A percentile compares a stretch with the other conserved stretches of the same genome.
Conservation (phyloP, 225 moss, liverwort and hornwort genomes). For the Pleurozium schreberi region DNA sequence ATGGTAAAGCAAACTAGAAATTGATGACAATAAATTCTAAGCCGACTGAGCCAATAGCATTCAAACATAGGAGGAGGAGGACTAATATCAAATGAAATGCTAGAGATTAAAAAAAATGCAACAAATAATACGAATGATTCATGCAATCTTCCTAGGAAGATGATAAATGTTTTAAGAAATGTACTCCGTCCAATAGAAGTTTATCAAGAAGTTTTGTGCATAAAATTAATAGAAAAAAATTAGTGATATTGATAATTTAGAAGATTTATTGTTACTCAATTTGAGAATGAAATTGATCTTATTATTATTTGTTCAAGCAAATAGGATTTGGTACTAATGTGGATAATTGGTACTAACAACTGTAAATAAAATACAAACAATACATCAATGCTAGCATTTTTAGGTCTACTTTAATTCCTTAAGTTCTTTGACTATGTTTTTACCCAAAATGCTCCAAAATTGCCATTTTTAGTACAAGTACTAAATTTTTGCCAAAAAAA, state of each 20-base stretch:
- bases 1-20: background rate
- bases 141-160: background rate
- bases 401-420: too few species aligned
- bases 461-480: too few species aligned
- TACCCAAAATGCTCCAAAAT: too few species aligned
- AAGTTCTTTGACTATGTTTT: too few species aligned
- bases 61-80: too few species aligned
- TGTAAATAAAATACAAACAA: background rate
- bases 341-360: too few species aligned
- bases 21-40: accelerated
- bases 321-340: background rate
- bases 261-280: background rate
- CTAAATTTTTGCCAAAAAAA: too few species aligned
- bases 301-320: background rate
- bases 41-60: background rate
- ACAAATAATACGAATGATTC: background rate
- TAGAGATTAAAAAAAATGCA: background rate
- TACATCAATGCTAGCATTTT: accelerated
- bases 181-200: background rate
- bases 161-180: background rate
- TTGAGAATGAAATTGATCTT: background rate
- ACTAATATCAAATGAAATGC: background rate
- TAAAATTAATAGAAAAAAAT: background rate
- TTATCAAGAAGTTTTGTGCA: background rate
- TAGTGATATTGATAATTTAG: too few species aligned